Percentiles rank a stretch among this genome's conserved stretches.
These are phyloP conservation scores for Xerocomus spinulosus DNA, from an alignment of 768 basidiomycete species.

Conservation along the genomic window DNA sequence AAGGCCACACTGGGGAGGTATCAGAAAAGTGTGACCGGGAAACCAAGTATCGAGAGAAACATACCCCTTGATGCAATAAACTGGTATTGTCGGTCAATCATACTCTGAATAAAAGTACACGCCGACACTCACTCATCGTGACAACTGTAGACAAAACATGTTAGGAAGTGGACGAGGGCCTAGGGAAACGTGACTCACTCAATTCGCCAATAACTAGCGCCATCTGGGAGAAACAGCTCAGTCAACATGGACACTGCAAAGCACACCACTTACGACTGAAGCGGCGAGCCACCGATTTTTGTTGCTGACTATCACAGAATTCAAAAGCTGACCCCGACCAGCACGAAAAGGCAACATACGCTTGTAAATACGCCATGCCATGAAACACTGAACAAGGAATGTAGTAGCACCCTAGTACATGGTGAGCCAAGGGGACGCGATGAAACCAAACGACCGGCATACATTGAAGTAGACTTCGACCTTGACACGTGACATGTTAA, in stretches of 20 bases:
- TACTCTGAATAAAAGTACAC: neutral
- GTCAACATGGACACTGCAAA: neutral
- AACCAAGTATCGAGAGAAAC: constrained; percentile 7
- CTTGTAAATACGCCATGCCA: constrained; percentile 46
- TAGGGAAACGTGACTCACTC: constrained; percentile 9
- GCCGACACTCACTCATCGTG: constrained; percentile 28
- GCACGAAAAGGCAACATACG: constrained; percentile 29
- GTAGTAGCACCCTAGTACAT: constrained; percentile 36
- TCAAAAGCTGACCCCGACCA: neutral
- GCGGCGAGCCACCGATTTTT: constrained; percentile 35
- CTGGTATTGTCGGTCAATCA: constrained; percentile 23
- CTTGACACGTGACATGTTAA: constrained; percentile 27
- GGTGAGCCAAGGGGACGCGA: neutral
- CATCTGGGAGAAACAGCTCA: constrained; percentile 5
- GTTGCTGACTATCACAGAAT: constrained; percentile 40
- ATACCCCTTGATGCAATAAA: constrained; percentile 34
- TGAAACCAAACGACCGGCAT: neutral
- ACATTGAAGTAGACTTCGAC: constrained; percentile 49
- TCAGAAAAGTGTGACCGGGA: constrained; percentile 2
- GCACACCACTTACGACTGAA: constrained; percentile 22
- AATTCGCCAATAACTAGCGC: constrained; percentile 40
- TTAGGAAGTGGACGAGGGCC: constrained; percentile 2
- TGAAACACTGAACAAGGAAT: constrained; percentile 52
- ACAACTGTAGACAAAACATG: constrained; percentile 17
- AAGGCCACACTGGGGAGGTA: constrained; percentile 32